Conservation (phyloP, 495 filamentous ascomycete species). For the Filosporella fistucella region DNA sequence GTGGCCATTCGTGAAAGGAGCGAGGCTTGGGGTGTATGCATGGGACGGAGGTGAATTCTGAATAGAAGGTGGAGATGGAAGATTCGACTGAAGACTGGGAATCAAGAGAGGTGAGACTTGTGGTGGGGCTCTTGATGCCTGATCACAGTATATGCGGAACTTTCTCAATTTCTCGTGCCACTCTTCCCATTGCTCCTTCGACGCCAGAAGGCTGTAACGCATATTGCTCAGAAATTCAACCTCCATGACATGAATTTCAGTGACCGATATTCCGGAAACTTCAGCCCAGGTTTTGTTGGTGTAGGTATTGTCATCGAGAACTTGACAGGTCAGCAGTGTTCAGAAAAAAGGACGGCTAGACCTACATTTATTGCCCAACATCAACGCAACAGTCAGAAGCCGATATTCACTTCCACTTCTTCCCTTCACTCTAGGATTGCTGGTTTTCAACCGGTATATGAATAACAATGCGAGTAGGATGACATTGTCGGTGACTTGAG, state of each 20-base stretch:
- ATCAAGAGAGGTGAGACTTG: conserved; percentile 39
- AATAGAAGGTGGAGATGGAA: conserved; percentile 26
- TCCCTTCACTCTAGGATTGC: conserved; percentile 81
- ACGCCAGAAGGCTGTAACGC: conserved; percentile 86
- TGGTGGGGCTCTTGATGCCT: conserved; percentile 34
- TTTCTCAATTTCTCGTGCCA: conserved; percentile 80
- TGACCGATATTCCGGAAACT: conserved; percentile 89
- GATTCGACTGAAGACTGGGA: conserved; percentile 31
- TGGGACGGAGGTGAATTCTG: conserved; percentile 29
- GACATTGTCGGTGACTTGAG: conserved; percentile 96
- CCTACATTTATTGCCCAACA: conserved; percentile 98
- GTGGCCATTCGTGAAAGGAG: conserved; percentile 28
- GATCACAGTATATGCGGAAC: conserved; percentile 77
- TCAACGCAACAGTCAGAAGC: conserved; percentile 92
- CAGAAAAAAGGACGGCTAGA: conserved; percentile 4
- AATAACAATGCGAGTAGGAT: conserved; percentile 87
- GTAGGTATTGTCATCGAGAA: conserved; percentile 98
- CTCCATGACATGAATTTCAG: conserved; percentile 98
- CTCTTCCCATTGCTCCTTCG: conserved; percentile 73
- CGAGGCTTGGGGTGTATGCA: conserved; percentile 17
- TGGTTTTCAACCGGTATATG: conserved; percentile 87
- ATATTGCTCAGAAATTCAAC: conserved; percentile 99
- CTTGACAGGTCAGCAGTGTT: conserved; percentile 33
- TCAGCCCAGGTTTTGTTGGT: conserved; percentile 99
- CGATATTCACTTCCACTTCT: conserved; percentile 92